A percentile compares a stretch with the other conserved stretches of the same genome.
Evolutionary conservation across 176 grass and related monocot species (phyloP).

Genomic region (Cocos nucifera): DNA sequence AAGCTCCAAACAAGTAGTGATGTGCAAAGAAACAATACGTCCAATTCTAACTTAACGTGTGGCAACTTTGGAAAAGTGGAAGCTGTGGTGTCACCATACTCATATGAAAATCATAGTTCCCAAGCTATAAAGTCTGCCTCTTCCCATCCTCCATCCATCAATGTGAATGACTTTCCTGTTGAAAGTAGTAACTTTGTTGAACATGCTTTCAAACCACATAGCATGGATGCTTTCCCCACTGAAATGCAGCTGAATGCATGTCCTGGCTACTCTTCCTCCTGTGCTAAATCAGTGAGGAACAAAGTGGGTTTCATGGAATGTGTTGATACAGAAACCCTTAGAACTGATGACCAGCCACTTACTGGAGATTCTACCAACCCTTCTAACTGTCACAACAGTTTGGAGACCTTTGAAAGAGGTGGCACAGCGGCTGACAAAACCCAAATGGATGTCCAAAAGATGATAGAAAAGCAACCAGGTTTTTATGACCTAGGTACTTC

Average conservation of each 20-base stretch:
- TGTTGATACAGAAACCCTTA: no score
- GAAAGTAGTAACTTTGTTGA: constrained; percentile 23
- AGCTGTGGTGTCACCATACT: constrained; percentile 15
- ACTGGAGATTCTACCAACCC: constrained; percentile 14
- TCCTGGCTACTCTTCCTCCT: constrained; percentile 13
- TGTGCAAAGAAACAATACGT: constrained; percentile 22
- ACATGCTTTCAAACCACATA: constrained; percentile 19
- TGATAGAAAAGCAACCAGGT: constrained; percentile 16
- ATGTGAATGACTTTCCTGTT: constrained; percentile 5
- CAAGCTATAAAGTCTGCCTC: constrained; percentile 15
- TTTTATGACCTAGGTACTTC: constrained; percentile 31
- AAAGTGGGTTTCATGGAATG: constrained; percentile 17
- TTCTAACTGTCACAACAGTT: constrained; percentile 20
- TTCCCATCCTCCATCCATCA: background rate
- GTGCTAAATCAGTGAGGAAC: constrained; percentile 19
- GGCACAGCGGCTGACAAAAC: constrained; percentile 10
- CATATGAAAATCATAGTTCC: constrained; percentile 17
- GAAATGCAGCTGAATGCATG: background rate
- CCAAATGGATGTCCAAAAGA: constrained; percentile 13
- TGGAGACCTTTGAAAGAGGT: constrained; percentile 12
- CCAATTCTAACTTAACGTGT: constrained; percentile 22
- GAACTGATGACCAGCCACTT: background rate
- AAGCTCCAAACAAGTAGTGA: constrained; percentile 28
- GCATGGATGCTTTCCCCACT: constrained; percentile 25
- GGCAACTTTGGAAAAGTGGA: constrained; percentile 19